Base-by-base conservation (phyloP, 2,329 filamentous ascomycete genomes). In the Hymenoscyphus scutula region DNA sequence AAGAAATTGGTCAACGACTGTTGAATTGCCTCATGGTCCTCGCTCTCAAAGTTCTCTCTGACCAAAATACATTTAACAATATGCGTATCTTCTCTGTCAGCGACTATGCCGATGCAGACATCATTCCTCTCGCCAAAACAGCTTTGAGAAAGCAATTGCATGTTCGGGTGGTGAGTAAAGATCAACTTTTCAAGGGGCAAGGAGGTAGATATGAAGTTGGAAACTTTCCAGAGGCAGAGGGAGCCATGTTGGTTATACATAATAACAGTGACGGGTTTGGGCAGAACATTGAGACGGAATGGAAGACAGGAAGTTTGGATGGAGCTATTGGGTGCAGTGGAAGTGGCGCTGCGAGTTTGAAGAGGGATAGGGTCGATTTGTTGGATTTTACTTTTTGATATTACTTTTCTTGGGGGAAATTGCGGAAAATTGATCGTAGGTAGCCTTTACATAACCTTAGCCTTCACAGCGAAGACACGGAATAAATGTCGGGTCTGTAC, bases 261-360 rank as follows among this genome's bases (percentile, higher is more conserved):
- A 73, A 72, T 34, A 73, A 73, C 51, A 70, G 68, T 61, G 71
- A 73, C 65, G 71, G 51, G 1, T 73, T 73, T 64, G 71, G 71
- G 13, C 71, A 73, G 64, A 73, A 72, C 60, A 70, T 73, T 23
- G 71, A 73, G 63, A 69, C 67, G 0, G 71, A 73, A 59, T 56
- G 54, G 3, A 57, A 56, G 54, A 32, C 8, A 48, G 70, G 70
- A 8, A 73, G 71, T 65, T 58, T 73, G 34, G 71, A 73, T 68
- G 71, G 71, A 8, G 70, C 69, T 23, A 68, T 73, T 55, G 71
- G 70, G 1, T 27, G 62, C 3, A 68, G 61, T 53, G 68, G 67
- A 7, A 73, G 71, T 64, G 69, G 67, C 4, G 68, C 71, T 13
- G 71, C 63, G n/a, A 70, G 66, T 61, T 62, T 72, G 56, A 53